Conservation (phyloP, 2,329 filamentous ascomycete genomes). For the Penicillium sp. region DNA sequence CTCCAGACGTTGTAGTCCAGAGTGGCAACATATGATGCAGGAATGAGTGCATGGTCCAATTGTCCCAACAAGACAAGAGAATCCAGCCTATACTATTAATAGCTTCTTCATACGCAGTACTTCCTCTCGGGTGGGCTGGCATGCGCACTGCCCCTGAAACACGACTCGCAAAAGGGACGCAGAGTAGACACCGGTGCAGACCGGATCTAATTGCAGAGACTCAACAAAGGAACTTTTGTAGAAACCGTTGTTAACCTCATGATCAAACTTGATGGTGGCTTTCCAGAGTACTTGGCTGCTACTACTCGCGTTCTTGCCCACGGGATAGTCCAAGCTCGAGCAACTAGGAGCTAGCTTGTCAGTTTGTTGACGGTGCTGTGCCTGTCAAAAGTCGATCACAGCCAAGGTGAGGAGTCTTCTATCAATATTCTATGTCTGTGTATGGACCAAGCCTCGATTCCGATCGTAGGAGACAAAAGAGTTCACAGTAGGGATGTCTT, state of each 20-base stretch:
- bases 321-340: too few species aligned
- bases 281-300: too few species aligned
- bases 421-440: neutral
- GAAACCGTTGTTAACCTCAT: too few species aligned
- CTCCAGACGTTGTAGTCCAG: neutral
- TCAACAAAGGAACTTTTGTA: too few species aligned
- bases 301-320: too few species aligned
- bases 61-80: neutral
- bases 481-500: neutral
- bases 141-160: neutral
- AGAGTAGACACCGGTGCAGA: neutral
- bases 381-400: too few species aligned
- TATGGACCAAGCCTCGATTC: neutral
- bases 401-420: too few species aligned
- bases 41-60: neutral
- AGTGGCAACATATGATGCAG: neutral
- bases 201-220: too few species aligned
- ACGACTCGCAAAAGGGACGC: neutral
- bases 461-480: neutral
- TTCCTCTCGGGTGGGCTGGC: neutral
- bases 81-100: neutral
- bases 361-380: too few species aligned
- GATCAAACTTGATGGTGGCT: too few species aligned
- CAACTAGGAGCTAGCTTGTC: too few species aligned
- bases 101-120: neutral